Base-by-base conservation (phyloP, 257 asterid genomes). In the Perilla frutescens region DNA sequence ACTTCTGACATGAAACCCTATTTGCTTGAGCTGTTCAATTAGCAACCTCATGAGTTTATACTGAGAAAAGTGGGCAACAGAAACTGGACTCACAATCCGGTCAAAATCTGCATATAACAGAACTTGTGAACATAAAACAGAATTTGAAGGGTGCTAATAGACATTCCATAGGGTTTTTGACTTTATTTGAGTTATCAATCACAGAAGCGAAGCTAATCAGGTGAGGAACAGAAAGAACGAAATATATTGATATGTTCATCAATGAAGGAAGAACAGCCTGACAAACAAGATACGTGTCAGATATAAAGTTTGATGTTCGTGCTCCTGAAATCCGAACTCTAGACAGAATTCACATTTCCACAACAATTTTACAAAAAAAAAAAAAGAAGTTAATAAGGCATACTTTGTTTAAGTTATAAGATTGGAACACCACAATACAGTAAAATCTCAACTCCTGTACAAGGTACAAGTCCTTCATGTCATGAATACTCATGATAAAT, bases 51-150 rank as follows among this genome's bases (percentile, higher is more conserved):
- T 79, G 59, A 94, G 93, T 80, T 94, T 94, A 79, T 94, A 88
- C 84, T 94, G 99, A 55, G 99, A 90, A 81, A 88, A 94, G 84
- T 94, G 97, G 60, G 99, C 96, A 81, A 94, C 99, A 59, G 97
- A 88, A 70, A 89, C 88, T 70, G 97, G 97, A 81, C 97, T 94
- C 79, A 71, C 87, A 70, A 77, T 80, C 76, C 77, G 87, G 70
- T 87, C 95, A 84, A 94, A 90, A 87, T 94, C 99, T 94, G 90
- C 85, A 80, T 70, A 71, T 8, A 71, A 61, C 55, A 78, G 15
- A 74, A 39, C 57, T 73, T 54, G 51, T 48, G 66, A 32, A 36
- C 55, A 49, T 76, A 66, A 72, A 75, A 67, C 41, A 71, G 70
- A 55, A 68, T 10, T 61, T 45, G 15, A 79, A 55, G 72, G 48